phyloP scores from a whole-genome alignment of 768 basidiomycete species.

The Pisolithus sp. region DNA sequence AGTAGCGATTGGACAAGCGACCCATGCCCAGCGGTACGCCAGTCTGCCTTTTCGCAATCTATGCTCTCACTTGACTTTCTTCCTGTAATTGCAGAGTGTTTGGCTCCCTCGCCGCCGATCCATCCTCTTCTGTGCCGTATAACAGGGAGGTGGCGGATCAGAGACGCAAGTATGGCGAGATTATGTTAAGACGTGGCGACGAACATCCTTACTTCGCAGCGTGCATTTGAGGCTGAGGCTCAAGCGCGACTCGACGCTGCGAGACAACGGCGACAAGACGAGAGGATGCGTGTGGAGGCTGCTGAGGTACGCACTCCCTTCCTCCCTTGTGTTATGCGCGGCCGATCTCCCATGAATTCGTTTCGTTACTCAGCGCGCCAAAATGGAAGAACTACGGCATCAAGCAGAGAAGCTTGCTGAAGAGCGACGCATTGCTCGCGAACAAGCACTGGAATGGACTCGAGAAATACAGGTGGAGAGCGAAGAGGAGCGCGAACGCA shows the following conservation, averaged over 20 bases:
- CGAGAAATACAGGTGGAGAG: conserved; percentile 58
- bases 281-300: conserved; percentile 59
- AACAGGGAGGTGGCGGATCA: conserved; percentile 83
- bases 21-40: conserved; percentile 78
- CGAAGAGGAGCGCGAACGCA: conserved; percentile 75
- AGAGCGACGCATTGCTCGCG: conserved; percentile 66
- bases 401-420: conserved; percentile 78
- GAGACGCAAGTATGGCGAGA: conserved; percentile 83
- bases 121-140: conserved; percentile 68
- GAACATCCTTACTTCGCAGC: conserved; percentile 72
- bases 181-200: conserved; percentile 73
- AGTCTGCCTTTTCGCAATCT: not conserved
- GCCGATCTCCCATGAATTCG: not conserved
- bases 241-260: conserved; percentile 73
- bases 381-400: conserved; percentile 56
- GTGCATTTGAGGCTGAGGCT: conserved; percentile 63
- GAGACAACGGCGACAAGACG: conserved; percentile 71
- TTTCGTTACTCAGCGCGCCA: conserved; percentile 39
- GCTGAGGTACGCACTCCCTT: conserved; percentile 48
- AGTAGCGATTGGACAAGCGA: conserved; percentile 70
- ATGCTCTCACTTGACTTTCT: not conserved
- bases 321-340: not conserved
- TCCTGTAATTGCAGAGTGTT: conserved; percentile 55
- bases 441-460: conserved; percentile 77
- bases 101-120: conserved; percentile 72